Percentiles rank a stretch among this genome's conserved stretches.
phyloP scores from a whole-genome alignment of 345 rosid species.

The Gossypium rotundifolium region DNA sequence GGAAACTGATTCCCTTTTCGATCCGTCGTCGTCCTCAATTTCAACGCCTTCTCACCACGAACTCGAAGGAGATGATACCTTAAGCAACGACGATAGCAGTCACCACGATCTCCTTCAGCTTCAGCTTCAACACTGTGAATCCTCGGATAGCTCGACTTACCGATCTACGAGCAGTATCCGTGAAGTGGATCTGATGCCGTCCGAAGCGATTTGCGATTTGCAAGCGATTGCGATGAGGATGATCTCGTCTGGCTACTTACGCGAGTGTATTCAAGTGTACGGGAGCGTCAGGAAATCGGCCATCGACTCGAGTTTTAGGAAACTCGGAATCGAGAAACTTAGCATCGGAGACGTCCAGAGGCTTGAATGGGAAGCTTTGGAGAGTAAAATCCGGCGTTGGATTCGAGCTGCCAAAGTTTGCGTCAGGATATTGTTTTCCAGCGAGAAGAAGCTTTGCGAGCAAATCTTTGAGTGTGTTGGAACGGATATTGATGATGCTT shows the following conservation, averaged over 20 bases:
- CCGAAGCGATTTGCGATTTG: slow-evolving; percentile 60
- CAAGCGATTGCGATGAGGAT: slow-evolving; percentile 67
- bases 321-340: slow-evolving; percentile 75
- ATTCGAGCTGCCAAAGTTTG: slow-evolving; percentile 81
- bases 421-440: slow-evolving; percentile 68
- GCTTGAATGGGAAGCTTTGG: slow-evolving; percentile 74
- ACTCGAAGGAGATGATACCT: slow-evolving; percentile 29
- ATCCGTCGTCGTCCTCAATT: slow-evolving; percentile 29
- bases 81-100: background rate
- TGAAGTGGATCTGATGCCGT: slow-evolving; percentile 78
- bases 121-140: slow-evolving; percentile 14
- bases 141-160: slow-evolving; percentile 27
- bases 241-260: slow-evolving; percentile 69
- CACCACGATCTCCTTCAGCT: background rate
- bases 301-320: slow-evolving; percentile 60
- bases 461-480: slow-evolving; percentile 72
- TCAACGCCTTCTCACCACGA: slow-evolving; percentile 9
- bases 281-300: slow-evolving; percentile 86
- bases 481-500: slow-evolving; percentile 58
- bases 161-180: slow-evolving; percentile 83
- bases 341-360: slow-evolving; percentile 94
- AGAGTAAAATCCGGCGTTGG: slow-evolving; percentile 85
- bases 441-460: slow-evolving; percentile 79
- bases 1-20: slow-evolving; percentile 50
- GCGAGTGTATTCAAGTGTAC: slow-evolving; percentile 89